Base-by-base conservation (phyloP, 257 asterid species). In the Paulownia fortunei region DNA sequence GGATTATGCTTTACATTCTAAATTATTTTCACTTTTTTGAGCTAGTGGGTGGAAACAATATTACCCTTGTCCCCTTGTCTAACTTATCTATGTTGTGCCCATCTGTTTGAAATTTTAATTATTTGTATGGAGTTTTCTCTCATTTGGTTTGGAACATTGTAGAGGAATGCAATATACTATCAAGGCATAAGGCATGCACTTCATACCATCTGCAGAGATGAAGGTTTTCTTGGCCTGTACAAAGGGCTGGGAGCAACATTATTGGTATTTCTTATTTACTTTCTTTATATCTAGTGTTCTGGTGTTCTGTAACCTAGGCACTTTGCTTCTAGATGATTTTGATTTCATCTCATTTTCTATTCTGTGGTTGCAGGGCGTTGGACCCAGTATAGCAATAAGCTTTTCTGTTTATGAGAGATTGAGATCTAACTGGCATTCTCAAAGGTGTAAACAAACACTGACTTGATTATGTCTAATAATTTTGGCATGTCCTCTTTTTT, bases 171-270 rank as follows among this genome's bases (percentile, higher is more conserved):
- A 10, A 78, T 85, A 63, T 94, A 94, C 85, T 94, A 94, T 56
- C 88, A 86, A 55, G 99, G 99, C 84, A 94, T 92, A 70, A 78
- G 87, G 82, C 98, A 94, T 76, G 89, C 98, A 6, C 80, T 94
- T 67, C 76, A 74, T 60, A 89, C 98, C 84, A 91, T 94, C 83
- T 91, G 96, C 91, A 88, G 88, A 81, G 99, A 92, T 67, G 98
- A 94, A 89, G 99, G 99, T 1, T 72, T 90, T 81, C 81, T 91
- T 52, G 99, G 98, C 37, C 84, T 94, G 72, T 94, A 94, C 84
- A 94, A 94, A 86, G 99, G 99, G 60, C 92, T 94, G 13, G 97
- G 98, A 76, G 97, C 96, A 54, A 94, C 98, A 62, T 79, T 94
- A 73, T 81, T 92, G 98, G 98, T 94, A 86, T 10, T 69, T 77